These are phyloP conservation scores for Arthroderma sp. DNA, from an alignment of 2,329 filamentous ascomycete species.

Conservation along the genomic window DNA sequence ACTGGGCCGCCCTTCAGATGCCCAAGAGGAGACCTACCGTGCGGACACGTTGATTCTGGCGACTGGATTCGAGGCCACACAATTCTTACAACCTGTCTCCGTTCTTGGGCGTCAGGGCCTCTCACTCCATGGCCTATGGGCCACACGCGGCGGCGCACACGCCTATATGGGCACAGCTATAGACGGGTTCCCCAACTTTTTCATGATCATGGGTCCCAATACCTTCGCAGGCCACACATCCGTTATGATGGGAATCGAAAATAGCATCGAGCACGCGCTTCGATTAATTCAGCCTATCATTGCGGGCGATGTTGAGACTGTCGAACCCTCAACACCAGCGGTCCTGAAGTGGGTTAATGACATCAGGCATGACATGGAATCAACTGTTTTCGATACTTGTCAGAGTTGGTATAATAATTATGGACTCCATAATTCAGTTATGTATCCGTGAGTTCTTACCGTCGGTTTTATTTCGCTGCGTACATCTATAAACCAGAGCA, in stretches of 20 bases:
- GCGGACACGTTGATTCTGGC: conserved; percentile 18
- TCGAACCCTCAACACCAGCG: too few species aligned
- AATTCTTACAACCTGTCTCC: conserved; percentile 14
- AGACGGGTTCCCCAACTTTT: conserved; percentile 36
- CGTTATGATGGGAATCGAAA: conserved; percentile 47
- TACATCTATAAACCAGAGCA: too few species aligned
- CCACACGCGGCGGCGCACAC: conserved; percentile 38
- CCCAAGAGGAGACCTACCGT: conserved; percentile 5
- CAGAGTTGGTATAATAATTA: too few species aligned
- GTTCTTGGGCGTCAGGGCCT: conserved; percentile 15
- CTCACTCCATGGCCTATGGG: conserved; percentile 15
- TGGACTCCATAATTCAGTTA: too few species aligned
- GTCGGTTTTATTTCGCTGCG: too few species aligned
- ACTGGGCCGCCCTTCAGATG: too few species aligned
- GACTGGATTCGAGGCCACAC: conserved; percentile 17
- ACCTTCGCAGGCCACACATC: conserved; percentile 30
- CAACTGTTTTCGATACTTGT: too few species aligned
- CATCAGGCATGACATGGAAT: too few species aligned
- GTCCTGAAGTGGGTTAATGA: too few species aligned
- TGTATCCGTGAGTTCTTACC: too few species aligned
- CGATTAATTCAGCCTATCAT: too few species aligned
- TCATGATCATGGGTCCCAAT: conserved; percentile 22
- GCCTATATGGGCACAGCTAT: conserved; percentile 47
- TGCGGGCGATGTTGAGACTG: too few species aligned
- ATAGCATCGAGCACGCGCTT: conserved; percentile 15